Conservation (phyloP, 345 rosid species). For the Syzygium aqueum region DNA sequence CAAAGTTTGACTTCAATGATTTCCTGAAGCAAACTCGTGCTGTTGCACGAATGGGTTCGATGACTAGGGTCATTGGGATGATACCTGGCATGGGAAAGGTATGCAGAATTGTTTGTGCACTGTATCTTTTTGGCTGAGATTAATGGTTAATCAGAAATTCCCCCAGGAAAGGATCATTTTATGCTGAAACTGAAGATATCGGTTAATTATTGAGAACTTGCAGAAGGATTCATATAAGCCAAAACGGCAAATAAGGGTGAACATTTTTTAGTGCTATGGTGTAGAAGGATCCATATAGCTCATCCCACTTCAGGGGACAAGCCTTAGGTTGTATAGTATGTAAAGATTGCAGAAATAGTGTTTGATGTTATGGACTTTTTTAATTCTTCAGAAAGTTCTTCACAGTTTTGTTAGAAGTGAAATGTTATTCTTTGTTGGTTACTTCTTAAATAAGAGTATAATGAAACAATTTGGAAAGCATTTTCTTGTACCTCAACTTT, state of each 20-base stretch:
- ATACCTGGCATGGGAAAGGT: slow-evolving; percentile 98
- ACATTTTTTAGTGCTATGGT: not conserved
- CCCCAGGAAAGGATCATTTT: not conserved
- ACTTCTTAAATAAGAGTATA: not conserved
- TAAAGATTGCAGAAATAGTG: not conserved
- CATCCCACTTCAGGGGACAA: not conserved
- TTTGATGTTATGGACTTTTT: not conserved
- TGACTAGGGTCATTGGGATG: slow-evolving; percentile 93
- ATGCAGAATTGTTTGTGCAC: not conserved
- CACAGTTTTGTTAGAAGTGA: not conserved
- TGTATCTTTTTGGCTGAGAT: not conserved
- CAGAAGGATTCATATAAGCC: not conserved
- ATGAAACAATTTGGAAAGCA: not conserved
- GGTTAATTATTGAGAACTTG: not conserved
- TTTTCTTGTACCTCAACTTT: not conserved
- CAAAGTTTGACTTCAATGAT: slow-evolving; percentile 96
- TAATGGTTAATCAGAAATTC: not conserved
- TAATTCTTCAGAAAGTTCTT: not conserved
- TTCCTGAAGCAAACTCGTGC: slow-evolving; percentile 90
- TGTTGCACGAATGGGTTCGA: slow-evolving; percentile 97
- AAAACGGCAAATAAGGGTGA: not conserved
- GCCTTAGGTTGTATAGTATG: not conserved
- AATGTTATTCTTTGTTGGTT: not conserved
- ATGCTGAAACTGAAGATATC: not conserved
- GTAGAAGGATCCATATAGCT: not conserved